Evolutionary conservation across 2,329 filamentous ascomycete genomes (phyloP).

Genomic region (Cryphonectria japonica): DNA sequence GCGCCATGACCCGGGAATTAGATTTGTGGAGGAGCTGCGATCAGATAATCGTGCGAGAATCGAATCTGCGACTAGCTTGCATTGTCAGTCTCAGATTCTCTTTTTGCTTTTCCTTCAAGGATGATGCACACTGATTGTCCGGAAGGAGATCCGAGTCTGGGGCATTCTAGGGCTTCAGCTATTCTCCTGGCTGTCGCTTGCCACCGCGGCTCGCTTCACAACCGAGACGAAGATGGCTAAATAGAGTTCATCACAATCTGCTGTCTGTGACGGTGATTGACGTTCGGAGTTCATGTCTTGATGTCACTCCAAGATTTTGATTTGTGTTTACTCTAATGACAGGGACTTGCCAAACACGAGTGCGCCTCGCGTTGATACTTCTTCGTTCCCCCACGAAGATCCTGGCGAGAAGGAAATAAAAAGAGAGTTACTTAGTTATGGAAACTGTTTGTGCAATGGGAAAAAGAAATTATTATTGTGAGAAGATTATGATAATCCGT

Average conservation of each 20-base stretch:
- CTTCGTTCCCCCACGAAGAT: background rate
- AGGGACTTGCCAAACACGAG: background rate
- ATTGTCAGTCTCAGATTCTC: background rate
- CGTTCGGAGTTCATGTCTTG: conserved; percentile 1
- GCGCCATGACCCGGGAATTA: background rate
- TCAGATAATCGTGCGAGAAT: background rate
- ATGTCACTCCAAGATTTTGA: background rate
- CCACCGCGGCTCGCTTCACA: background rate
- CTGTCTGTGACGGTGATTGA: background rate
- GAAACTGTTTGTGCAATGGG: background rate
- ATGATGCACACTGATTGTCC: background rate
- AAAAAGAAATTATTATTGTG: background rate
- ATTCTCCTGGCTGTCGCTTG: background rate
- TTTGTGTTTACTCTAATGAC: background rate
- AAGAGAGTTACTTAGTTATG: too few relatives aligned
- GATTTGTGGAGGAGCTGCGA: background rate
- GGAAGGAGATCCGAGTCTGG: background rate
- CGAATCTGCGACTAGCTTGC: background rate
- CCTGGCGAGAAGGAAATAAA: background rate
- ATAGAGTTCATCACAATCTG: background rate
- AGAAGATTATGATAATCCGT: background rate
- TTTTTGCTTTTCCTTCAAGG: background rate
- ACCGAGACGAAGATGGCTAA: conserved; percentile 4
- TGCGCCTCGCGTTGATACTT: background rate
- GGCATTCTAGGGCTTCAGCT: background rate